Percentiles rank a stretch among this genome's conserved stretches.
phyloP scores from a whole-genome alignment of 495 filamentous ascomycete species.

The Clavariopsis aquatica region DNA sequence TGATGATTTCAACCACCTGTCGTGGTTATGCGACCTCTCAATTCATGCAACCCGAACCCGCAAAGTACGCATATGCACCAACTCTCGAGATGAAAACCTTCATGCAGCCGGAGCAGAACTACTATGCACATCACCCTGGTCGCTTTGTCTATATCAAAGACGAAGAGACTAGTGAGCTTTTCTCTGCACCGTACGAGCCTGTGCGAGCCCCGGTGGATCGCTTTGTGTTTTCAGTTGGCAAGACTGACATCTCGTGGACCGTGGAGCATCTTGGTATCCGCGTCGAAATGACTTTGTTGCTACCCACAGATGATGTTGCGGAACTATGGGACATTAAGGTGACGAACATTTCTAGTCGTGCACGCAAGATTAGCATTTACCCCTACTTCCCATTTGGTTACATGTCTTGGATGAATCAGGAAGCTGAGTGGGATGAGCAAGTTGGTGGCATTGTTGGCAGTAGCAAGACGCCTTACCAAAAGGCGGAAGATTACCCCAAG shows the following conservation, averaged over 20 bases:
- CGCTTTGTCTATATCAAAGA: slow-evolving; percentile 63
- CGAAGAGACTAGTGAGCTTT: slow-evolving; percentile 54
- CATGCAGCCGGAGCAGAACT: slow-evolving; percentile 62
- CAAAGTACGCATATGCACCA: slow-evolving; percentile 58
- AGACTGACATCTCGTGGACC: slow-evolving; percentile 56
- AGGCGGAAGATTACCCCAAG: slow-evolving; percentile 58
- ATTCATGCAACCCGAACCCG: slow-evolving; percentile 62
- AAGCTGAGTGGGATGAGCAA: slow-evolving; percentile 52
- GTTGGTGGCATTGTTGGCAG: slow-evolving; percentile 53
- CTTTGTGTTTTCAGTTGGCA: slow-evolving; percentile 58
- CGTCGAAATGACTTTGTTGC: slow-evolving; percentile 55
- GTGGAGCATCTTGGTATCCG: slow-evolving; percentile 54
- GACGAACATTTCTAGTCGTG: slow-evolving; percentile 51
- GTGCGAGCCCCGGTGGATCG: slow-evolving; percentile 52
- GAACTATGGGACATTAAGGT: slow-evolving; percentile 59
- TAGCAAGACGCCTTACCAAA: slow-evolving; percentile 59
- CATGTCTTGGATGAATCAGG: slow-evolving; percentile 65
- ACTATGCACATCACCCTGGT: slow-evolving; percentile 60
- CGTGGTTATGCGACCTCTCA: slow-evolving; percentile 59
- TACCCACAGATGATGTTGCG: slow-evolving; percentile 56
- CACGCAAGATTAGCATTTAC: slow-evolving; percentile 54
- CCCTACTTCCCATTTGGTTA: slow-evolving; percentile 60
- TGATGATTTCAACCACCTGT: slow-evolving; percentile 62
- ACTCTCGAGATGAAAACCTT: slow-evolving; percentile 60
- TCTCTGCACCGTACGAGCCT: slow-evolving; percentile 59